These are phyloP conservation scores for Cystoderma amianthinum DNA, from an alignment of 768 basidiomycete genomes.

Conservation along the genomic window DNA sequence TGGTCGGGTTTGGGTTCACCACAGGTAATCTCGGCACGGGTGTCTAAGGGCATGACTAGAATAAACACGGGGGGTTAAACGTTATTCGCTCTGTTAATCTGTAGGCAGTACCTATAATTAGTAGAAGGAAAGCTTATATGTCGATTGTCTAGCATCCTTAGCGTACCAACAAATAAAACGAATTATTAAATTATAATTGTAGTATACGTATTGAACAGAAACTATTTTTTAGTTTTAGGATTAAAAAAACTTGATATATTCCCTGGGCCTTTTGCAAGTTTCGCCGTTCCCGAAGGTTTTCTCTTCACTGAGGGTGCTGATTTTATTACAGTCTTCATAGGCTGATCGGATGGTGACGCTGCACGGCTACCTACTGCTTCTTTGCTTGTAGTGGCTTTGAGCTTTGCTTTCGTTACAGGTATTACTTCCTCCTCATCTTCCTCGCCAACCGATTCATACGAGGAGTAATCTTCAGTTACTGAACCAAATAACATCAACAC, in stretches of 20 bases:
- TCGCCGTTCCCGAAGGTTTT: slow-evolving; percentile 13
- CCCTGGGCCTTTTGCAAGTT: slow-evolving; percentile 16
- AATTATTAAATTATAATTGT: neutral
- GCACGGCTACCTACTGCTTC: slow-evolving; percentile 10
- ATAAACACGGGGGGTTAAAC: too few species aligned
- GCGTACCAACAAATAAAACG: too few species aligned
- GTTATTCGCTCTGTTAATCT: too few species aligned
- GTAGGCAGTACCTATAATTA: too few species aligned
- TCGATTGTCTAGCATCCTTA: too few species aligned
- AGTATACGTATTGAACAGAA: neutral
- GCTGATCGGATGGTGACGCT: slow-evolving; percentile 2
- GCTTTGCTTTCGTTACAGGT: slow-evolving; percentile 13
- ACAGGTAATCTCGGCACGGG: too few species aligned
- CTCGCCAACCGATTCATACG: slow-evolving; percentile 73
- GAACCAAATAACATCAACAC: too few species aligned
- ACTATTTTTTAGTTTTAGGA: slow-evolving; percentile 16
- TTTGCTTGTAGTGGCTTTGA: slow-evolving; percentile 9
- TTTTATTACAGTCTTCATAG: slow-evolving; percentile 8
- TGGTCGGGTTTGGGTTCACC: too few species aligned
- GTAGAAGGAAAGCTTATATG: too few species aligned
- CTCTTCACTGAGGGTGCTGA: slow-evolving; percentile 11
- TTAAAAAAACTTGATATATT: slow-evolving; percentile 29
- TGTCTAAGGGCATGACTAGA: too few species aligned
- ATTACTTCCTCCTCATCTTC: slow-evolving; percentile 28
- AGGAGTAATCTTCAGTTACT: slow-evolving; percentile 78